Percentiles rank a stretch among this genome's conserved stretches.
Evolutionary conservation across 495 filamentous ascomycete genomes (phyloP).

Genomic region (Talaromyces wortmannii): DNA sequence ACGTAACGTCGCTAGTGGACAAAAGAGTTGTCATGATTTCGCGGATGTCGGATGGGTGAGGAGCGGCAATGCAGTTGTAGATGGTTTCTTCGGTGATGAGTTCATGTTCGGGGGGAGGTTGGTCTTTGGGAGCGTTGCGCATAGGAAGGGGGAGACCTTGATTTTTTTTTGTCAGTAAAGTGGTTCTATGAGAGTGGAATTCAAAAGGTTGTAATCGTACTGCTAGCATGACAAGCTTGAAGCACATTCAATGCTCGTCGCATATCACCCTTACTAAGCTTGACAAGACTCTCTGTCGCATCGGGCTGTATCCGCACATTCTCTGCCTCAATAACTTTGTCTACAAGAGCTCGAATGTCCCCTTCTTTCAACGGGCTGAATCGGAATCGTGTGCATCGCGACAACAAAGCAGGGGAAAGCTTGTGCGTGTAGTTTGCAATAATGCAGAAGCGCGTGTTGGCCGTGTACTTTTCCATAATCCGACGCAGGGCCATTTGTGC

Average conservation of each 20-base stretch:
- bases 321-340: conserved; percentile 86
- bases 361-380: conserved; percentile 87
- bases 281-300: conserved; percentile 74
- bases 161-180: not conserved
- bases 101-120: conserved; percentile 52
- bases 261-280: conserved; percentile 93
- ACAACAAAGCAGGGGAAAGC: conserved; percentile 88
- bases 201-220: conserved; percentile 34
- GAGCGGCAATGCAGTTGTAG: conserved; percentile 95
- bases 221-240: conserved; percentile 92
- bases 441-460: conserved; percentile 96
- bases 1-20: conserved; percentile 74
- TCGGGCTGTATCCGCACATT: conserved; percentile 72
- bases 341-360: conserved; percentile 77
- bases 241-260: conserved; percentile 89
- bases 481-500: conserved; percentile 95
- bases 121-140: conserved; percentile 52
- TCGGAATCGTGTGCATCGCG: conserved; percentile 88
- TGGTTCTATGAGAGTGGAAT: conserved; percentile 3
- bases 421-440: conserved; percentile 99
- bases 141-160: conserved; percentile 64
- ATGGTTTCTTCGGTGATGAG: conserved; percentile 86
- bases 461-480: conserved; percentile 99
- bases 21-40: conserved; percentile 79
- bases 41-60: conserved; percentile 82